Conservation (phyloP, 1,284 basidiomycete species). For the Megacollybia platyphylla region DNA sequence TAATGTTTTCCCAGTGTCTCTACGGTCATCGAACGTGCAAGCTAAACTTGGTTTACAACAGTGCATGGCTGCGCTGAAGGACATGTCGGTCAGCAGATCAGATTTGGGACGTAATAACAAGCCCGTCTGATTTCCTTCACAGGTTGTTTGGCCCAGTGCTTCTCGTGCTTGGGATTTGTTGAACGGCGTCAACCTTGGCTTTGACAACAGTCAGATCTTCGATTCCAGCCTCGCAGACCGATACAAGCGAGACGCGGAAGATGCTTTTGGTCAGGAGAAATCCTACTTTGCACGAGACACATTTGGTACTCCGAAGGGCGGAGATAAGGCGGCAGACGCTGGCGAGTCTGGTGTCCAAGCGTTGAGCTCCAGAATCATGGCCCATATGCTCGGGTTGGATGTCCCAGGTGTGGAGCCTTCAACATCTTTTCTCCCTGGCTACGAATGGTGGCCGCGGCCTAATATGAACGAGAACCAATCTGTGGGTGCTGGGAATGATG, state of each 20-base stretch:
- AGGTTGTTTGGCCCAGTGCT: conserved; percentile 64
- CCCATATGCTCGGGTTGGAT: conserved; percentile 58
- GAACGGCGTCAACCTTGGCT: conserved; percentile 51
- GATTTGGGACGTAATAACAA: conserved; percentile 4
- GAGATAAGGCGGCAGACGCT: conserved; percentile 8
- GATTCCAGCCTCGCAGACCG: conserved; percentile 24
- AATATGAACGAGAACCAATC: background rate
- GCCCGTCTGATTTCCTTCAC: conserved; percentile 8
- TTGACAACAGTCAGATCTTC: conserved; percentile 26
- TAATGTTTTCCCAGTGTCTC: conserved; percentile 34
- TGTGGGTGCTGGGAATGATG: background rate
- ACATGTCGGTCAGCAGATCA: conserved; percentile 46
- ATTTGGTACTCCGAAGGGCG: conserved; percentile 16
- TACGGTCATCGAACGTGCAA: conserved; percentile 57
- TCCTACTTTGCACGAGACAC: conserved; percentile 28
- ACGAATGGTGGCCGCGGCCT: conserved; percentile 2
- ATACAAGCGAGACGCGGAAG: conserved; percentile 49
- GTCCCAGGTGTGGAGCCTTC: conserved; percentile 48
- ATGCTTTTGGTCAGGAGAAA: conserved; percentile 50
- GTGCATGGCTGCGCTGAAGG: conserved; percentile 53
- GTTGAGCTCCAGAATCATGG: conserved; percentile 47
- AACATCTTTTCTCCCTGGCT: conserved; percentile 54
- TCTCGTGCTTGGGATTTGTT: conserved; percentile 57
- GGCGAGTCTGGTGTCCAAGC: conserved; percentile 33
- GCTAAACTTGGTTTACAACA: conserved; percentile 56